Percentiles rank a stretch among this genome's conserved stretches.
These are phyloP conservation scores for Aspergillus persii DNA, from an alignment of 2,329 filamentous ascomycete genomes.

Conservation along the genomic window DNA sequence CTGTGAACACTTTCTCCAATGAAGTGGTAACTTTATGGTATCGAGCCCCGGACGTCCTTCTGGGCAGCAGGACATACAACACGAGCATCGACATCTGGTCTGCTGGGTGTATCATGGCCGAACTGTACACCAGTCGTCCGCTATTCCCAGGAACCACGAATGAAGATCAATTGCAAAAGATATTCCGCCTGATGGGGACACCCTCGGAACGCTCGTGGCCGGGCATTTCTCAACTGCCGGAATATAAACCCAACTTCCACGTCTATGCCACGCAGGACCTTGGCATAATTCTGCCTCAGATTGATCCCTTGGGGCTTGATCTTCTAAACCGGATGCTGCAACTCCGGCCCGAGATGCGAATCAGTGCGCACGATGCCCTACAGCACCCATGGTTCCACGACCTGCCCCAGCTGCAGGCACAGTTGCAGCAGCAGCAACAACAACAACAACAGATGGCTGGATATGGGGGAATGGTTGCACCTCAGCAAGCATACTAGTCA, in stretches of 20 bases:
- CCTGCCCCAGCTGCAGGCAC: conserved; percentile 55
- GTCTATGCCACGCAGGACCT: conserved; percentile 93
- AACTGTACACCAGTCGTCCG: conserved; percentile 96
- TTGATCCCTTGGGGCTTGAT: conserved; percentile 84
- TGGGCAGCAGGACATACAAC: conserved; percentile 94
- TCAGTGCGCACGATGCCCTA: conserved; percentile 82
- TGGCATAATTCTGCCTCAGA: conserved; percentile 79
- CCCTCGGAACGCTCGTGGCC: conserved; percentile 95
- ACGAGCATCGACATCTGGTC: conserved; percentile 99
- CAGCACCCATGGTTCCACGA: conserved; percentile 89
- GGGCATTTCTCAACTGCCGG: conserved; percentile 90
- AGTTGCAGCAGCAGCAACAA: conserved; percentile 43
- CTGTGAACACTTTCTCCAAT: conserved; percentile 97
- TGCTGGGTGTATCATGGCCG: conserved; percentile 98
- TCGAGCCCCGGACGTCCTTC: conserved; percentile 88
- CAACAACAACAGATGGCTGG: conserved; percentile 38
- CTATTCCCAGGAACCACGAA: conserved; percentile 97
- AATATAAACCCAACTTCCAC: conserved; percentile 94
- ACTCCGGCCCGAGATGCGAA: conserved; percentile 83
- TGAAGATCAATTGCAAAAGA: conserved; percentile 94
- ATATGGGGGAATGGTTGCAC: conserved; percentile 40
- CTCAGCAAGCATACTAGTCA: conserved; percentile 35
- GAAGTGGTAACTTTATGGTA: conserved; percentile 99
- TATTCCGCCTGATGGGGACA: conserved; percentile 98
- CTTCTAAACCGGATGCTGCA: conserved; percentile 89